Evolutionary conservation across 352 stramenopile species (phyloP).

Genomic region (Thraustochytrium striatum): DNA sequence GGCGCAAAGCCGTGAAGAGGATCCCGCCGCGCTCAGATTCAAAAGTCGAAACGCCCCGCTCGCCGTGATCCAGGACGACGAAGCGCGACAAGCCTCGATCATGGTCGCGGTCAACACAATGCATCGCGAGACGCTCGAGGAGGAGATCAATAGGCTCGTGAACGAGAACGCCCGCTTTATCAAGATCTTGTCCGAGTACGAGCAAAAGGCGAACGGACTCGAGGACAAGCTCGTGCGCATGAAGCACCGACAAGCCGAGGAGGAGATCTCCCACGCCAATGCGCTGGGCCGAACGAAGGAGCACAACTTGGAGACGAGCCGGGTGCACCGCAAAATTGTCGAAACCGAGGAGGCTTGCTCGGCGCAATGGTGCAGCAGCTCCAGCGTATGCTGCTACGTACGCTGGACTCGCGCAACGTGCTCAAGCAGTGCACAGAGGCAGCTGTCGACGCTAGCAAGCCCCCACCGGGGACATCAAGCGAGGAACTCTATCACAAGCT

Average conservation of each 20-base stretch:
- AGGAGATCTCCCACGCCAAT: neutral
- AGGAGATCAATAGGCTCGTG: slow-evolving; percentile 20
- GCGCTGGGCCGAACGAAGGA: neutral
- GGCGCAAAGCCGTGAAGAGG: neutral
- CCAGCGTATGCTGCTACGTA: slow-evolving; percentile 1
- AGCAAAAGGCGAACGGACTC: neutral
- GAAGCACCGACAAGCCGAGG: neutral
- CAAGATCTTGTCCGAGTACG: neutral
- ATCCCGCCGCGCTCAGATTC: neutral
- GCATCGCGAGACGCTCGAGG: neutral
- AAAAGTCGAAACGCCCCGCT: neutral
- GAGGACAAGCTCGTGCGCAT: neutral
- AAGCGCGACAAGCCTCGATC: neutral
- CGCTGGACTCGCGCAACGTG: slow-evolving; percentile 2
- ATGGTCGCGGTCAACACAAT: neutral
- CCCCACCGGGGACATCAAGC: neutral
- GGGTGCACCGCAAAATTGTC: too few relatives aligned
- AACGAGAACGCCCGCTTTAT: slow-evolving; percentile 28
- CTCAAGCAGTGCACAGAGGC: slow-evolving; percentile 5
- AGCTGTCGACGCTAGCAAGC: neutral
- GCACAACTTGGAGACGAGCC: neutral
- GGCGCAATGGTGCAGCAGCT: too few relatives aligned
- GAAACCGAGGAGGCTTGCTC: neutral
- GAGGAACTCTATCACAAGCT: slow-evolving; percentile 9
- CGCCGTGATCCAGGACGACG: neutral